Conservation (phyloP, 2,329 filamentous ascomycete species). For the Fusarium dimerum region DNA sequence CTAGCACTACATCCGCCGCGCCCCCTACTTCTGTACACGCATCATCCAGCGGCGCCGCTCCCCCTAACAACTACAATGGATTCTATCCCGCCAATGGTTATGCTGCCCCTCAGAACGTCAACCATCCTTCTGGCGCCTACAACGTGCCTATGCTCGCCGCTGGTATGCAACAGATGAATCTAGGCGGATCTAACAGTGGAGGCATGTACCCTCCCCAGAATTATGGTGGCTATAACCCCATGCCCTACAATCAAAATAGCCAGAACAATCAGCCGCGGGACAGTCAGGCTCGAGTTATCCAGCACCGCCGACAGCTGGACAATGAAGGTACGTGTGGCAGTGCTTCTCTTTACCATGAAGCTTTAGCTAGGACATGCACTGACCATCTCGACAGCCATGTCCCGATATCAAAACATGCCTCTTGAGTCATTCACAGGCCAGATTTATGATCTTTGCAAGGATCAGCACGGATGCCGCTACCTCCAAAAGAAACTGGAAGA, state of each 20-base stretch:
- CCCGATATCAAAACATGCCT: constrained; percentile 80
- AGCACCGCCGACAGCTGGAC: constrained; percentile 73
- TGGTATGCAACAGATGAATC: constrained; percentile 67
- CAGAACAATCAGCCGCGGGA: constrained; percentile 65
- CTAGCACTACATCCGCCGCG: constrained; percentile 43
- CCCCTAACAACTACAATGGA: constrained; percentile 32
- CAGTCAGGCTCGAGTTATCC: constrained; percentile 73
- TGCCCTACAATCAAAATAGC: constrained; percentile 50
- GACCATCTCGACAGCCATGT: constrained; percentile 55
- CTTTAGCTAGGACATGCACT: constrained; percentile 21
- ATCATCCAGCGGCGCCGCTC: constrained; percentile 23
- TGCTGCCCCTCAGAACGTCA: constrained; percentile 29
- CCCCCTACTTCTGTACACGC: constrained; percentile 30
- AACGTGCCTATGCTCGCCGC: constrained; percentile 58
- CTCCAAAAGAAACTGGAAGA: constrained; percentile 97
- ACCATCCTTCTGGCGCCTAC: constrained; percentile 29
- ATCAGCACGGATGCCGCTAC: constrained; percentile 96
- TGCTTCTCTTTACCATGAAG: neutral
- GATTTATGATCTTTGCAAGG: constrained; percentile 91
- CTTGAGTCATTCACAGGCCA: constrained; percentile 79
- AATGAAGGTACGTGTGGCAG: constrained; percentile 59
- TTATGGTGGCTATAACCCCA: constrained; percentile 57
- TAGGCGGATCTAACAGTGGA: constrained; percentile 46
- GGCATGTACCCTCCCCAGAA: constrained; percentile 57
- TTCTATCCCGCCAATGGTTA: constrained; percentile 36